phyloP scores from a whole-genome alignment of 2,329 filamentous ascomycete genomes.

The Lasiodiplodia citricola region DNA sequence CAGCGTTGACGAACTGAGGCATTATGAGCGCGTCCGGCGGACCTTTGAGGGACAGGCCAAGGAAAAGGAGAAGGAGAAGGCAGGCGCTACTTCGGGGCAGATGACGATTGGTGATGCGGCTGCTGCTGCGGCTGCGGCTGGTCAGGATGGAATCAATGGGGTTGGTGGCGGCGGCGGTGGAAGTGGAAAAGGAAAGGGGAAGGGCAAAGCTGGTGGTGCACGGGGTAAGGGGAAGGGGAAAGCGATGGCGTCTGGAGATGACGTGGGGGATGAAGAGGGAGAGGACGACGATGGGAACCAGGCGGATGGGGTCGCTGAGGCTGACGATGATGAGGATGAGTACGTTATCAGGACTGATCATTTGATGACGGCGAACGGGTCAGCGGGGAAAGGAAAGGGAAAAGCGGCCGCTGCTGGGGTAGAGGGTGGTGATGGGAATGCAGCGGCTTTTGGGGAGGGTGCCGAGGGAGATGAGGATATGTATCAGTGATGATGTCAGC shows the following conservation, averaged over 20 bases:
- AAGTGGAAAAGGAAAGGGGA: background rate
- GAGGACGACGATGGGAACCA: background rate
- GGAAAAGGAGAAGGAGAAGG: slow-evolving; percentile 53
- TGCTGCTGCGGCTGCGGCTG: slow-evolving; percentile 1
- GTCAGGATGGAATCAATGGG: background rate
- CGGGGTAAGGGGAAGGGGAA: slow-evolving; percentile 34
- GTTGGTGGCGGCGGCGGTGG: background rate
- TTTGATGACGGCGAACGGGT: slow-evolving; percentile 40
- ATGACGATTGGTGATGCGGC: background rate
- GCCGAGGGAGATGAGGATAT: slow-evolving; percentile 50
- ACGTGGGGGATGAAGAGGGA: slow-evolving; percentile 2
- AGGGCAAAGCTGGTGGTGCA: background rate
- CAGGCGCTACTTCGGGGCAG: slow-evolving; percentile 27
- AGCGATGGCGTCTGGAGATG: slow-evolving; percentile 35
- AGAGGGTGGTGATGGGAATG: slow-evolving; percentile 32
- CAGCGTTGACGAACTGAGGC: slow-evolving; percentile 85
- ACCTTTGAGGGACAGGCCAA: slow-evolving; percentile 74
- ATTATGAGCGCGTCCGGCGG: slow-evolving; percentile 84
- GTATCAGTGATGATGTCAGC: slow-evolving; percentile 36
- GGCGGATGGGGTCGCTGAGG: slow-evolving; percentile 11
- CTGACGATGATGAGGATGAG: slow-evolving; percentile 42
- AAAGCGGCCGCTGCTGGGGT: slow-evolving; percentile 35
- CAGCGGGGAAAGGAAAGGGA: slow-evolving; percentile 30
- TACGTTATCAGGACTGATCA: slow-evolving; percentile 50
- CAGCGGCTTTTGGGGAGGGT: slow-evolving; percentile 46